Conservation (phyloP, 139 green algal species). For the Microglena sp. region DNA sequence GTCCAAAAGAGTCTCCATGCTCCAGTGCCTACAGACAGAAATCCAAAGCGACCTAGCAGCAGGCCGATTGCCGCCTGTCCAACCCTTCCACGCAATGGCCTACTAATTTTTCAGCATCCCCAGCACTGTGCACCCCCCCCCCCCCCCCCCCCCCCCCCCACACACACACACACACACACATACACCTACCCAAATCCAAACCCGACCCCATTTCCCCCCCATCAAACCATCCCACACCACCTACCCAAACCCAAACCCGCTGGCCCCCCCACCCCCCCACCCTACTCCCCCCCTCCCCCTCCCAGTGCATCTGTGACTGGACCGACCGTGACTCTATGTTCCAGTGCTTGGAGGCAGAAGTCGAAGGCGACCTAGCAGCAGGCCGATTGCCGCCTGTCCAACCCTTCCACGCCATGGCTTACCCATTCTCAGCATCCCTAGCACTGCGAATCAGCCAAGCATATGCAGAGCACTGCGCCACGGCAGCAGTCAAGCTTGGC, state of each 20-base stretch:
- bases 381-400: slow-evolving; percentile 65
- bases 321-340: slow-evolving; percentile 54
- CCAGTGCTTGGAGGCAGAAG: slow-evolving; percentile 36
- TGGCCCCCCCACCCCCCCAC: no score
- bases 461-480: slow-evolving; percentile 60
- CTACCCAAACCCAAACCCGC: no score
- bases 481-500: no score
- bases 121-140: slow-evolving; percentile 58
- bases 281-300: no score
- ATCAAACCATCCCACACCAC: no score
- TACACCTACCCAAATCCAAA: no score
- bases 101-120: slow-evolving; percentile 68
- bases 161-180: no score
- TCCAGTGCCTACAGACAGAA: slow-evolving; percentile 46
- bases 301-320: slow-evolving; percentile 83
- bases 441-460: slow-evolving; percentile 43
- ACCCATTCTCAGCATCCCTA: slow-evolving; percentile 67
- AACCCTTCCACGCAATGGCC: slow-evolving; percentile 91
- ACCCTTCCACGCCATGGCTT: slow-evolving; percentile 90
- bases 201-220: no score
- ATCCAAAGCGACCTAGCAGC: slow-evolving; percentile 49
- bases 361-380: slow-evolving; percentile 46
- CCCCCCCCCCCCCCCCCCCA: no score
- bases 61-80: slow-evolving; percentile 57
- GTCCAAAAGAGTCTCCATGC: slow-evolving; percentile 50